Evolutionary conservation across 192 early-diverging fungal genomes (phyloP).

Genomic region (Glomus cerebriforme): DNA sequence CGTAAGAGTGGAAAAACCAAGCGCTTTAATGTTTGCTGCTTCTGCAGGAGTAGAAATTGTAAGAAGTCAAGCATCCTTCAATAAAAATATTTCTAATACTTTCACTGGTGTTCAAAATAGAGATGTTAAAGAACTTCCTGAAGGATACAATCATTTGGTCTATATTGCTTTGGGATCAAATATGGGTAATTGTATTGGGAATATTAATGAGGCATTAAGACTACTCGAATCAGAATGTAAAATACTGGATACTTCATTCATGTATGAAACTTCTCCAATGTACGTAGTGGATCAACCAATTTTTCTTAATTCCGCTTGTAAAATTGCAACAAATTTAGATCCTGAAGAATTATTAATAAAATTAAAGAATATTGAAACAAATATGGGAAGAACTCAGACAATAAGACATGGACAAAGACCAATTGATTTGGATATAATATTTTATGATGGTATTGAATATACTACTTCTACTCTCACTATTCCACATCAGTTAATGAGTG

Average conservation of each 20-base stretch:
- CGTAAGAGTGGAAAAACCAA: constrained; percentile 92
- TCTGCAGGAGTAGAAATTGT: constrained; percentile 91
- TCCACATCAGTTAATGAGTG: constrained; percentile 85
- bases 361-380: constrained; percentile 83
- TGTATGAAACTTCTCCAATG: constrained; percentile 98
- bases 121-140: constrained; percentile 38
- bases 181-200: constrained; percentile 76
- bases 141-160: constrained; percentile 56
- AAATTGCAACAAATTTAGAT: constrained; percentile 74
- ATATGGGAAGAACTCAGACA: constrained; percentile 71
- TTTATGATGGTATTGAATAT: constrained; percentile 79
- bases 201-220: constrained; percentile 76
- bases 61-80: constrained; percentile 59
- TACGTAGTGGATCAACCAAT: constrained; percentile 88
- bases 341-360: constrained; percentile 72
- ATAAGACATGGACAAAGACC: constrained; percentile 85
- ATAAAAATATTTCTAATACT: constrained; percentile 31
- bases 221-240: constrained; percentile 50
- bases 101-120: constrained; percentile 36
- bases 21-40: constrained; percentile 88
- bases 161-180: constrained; percentile 92
- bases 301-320: constrained; percentile 90
- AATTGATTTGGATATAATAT: constrained; percentile 97
- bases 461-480: constrained; percentile 70
- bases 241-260: constrained; percentile 88